Conservation (phyloP, 176 grass and related monocot species). For the Musa schizocarpa region DNA sequence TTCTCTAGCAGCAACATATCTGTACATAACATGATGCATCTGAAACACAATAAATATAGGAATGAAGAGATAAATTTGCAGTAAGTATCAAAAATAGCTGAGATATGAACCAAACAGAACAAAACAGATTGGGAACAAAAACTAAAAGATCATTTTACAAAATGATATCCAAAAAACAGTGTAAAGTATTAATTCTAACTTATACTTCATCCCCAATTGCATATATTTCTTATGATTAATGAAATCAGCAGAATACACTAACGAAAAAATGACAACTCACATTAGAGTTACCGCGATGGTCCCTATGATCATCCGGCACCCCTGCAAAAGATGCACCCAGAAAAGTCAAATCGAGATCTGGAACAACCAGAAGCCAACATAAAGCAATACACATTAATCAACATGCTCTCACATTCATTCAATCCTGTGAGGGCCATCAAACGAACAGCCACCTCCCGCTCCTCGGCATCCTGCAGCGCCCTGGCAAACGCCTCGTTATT, state of each 20-base stretch:
- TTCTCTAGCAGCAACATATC: not conserved
- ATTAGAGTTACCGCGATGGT: slow-evolving; percentile 52
- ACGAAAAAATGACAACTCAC: slow-evolving; percentile 19
- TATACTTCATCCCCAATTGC: too few relatives aligned
- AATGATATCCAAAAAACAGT: too few relatives aligned
- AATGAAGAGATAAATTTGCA: not conserved
- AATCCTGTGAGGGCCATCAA: slow-evolving; percentile 80
- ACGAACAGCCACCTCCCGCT: slow-evolving; percentile 64
- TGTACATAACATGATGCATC: not conserved
- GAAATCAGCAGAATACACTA: slow-evolving; percentile 3
- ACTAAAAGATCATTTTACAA: too few relatives aligned
- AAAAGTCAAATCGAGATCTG: slow-evolving; percentile 11
- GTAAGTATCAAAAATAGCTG: not conserved
- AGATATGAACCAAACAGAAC: too few relatives aligned
- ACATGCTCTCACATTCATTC: slow-evolving; percentile 58
- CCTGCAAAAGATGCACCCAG: slow-evolving; percentile 32
- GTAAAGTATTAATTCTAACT: too few relatives aligned
- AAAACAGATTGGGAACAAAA: too few relatives aligned
- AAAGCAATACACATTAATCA: slow-evolving; percentile 1
- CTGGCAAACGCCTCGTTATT: slow-evolving; percentile 75
- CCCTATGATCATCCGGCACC: slow-evolving; percentile 62
- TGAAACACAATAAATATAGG: not conserved
- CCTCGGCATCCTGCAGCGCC: slow-evolving; percentile 83
- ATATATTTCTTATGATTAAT: not conserved
- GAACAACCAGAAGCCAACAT: not conserved